Conservation (phyloP, 441 rosid genomes). For the Corymbia calophylla region DNA sequence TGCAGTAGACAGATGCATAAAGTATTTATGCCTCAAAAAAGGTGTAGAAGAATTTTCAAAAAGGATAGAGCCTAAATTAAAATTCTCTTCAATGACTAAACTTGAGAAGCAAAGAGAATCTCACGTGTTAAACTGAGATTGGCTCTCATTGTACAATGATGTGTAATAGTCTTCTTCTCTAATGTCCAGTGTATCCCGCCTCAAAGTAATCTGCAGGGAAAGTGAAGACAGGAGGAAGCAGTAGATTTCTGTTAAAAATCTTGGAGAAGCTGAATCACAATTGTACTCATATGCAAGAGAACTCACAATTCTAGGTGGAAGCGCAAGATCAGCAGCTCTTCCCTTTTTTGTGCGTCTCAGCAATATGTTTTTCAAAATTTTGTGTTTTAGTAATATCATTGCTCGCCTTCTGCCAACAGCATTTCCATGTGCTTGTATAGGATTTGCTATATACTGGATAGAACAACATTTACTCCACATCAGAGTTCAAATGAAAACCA, state of each 20-base stretch:
- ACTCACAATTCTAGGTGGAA: conserved; percentile 92
- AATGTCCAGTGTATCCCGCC: conserved; percentile 78
- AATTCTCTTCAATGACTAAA: background rate
- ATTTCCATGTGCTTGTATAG: conserved; percentile 50
- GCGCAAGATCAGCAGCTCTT: conserved; percentile 98
- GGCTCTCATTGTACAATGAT: conserved; percentile 77
- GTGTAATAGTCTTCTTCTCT: conserved; percentile 86
- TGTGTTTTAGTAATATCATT: conserved; percentile 82
- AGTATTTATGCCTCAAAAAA: background rate
- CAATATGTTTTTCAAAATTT: conserved; percentile 59
- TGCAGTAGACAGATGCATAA: background rate
- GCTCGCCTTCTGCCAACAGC: conserved; percentile 48
- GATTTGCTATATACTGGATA: conserved; percentile 67
- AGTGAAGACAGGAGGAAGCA: background rate
- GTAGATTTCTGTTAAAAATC: background rate
- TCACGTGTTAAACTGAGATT: conserved; percentile 87
- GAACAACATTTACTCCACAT: background rate
- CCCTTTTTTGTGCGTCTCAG: conserved; percentile 91
- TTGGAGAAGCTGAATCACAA: background rate
- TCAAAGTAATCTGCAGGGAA: conserved; percentile 55
- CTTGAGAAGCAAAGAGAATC: conserved; percentile 7
- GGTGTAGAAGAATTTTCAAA: background rate
- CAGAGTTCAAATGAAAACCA: background rate
- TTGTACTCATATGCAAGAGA: background rate
- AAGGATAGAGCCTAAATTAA: background rate